Evolutionary conservation across 2,329 filamentous ascomycete species (phyloP).

Genomic region (Capronia epimyces): DNA sequence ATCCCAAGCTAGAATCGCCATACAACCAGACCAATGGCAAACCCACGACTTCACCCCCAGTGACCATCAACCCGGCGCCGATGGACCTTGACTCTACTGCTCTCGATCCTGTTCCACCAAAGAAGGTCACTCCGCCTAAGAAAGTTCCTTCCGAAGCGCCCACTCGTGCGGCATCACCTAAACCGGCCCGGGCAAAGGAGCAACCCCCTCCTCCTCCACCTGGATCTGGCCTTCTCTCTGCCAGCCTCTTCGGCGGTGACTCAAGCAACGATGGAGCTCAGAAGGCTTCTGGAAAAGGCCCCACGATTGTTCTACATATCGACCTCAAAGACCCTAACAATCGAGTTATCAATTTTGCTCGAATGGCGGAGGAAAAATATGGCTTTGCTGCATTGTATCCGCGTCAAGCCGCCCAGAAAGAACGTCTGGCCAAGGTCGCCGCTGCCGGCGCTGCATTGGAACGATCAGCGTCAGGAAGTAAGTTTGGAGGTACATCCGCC

Average conservation of each 20-base stretch:
- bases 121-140: slow-evolving; percentile 40
- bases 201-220: slow-evolving; percentile 53
- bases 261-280: slow-evolving; percentile 43
- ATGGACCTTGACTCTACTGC: slow-evolving; percentile 23
- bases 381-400: slow-evolving; percentile 93
- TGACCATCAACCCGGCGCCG: slow-evolving; percentile 12
- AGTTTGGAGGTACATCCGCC: slow-evolving; percentile 64
- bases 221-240: slow-evolving; percentile 60
- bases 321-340: slow-evolving; percentile 76
- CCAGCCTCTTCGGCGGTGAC: slow-evolving; percentile 54
- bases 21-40: slow-evolving; percentile 36
- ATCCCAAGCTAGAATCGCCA: slow-evolving; percentile 25
- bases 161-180: slow-evolving; percentile 52
- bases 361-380: slow-evolving; percentile 86
- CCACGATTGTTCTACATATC: slow-evolving; percentile 78
- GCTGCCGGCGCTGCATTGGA: slow-evolving; percentile 83
- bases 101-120: slow-evolving; percentile 28
- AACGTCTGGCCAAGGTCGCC: slow-evolving; percentile 80
- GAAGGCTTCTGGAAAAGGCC: slow-evolving; percentile 46
- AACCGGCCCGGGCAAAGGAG: slow-evolving; percentile 53
- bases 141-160: slow-evolving; percentile 45
- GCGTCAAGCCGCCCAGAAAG: slow-evolving; percentile 78
- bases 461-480: slow-evolving; percentile 39
- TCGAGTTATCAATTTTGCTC: slow-evolving; percentile 91
- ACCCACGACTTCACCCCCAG: slow-evolving; percentile 19